phyloP scores from a whole-genome alignment of 2,329 filamentous ascomycete species.

The Akanthomyces muscarius region DNA sequence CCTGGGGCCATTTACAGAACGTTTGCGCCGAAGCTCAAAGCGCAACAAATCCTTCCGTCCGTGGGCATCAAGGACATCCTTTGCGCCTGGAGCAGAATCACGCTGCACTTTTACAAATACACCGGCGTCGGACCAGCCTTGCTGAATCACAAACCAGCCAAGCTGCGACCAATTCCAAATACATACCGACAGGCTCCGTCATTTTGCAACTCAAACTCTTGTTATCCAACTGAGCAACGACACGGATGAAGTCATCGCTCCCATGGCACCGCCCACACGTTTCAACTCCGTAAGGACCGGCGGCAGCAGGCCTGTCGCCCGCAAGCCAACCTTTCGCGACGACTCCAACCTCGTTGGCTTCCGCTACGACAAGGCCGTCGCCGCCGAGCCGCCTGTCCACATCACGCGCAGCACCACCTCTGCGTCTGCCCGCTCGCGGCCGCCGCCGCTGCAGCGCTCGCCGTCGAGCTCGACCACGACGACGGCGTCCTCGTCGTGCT shows the following conservation, averaged over 20 bases:
- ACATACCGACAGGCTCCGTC: no score
- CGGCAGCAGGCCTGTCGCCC: constrained; percentile 31
- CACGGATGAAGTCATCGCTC: background rate
- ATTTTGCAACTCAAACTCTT: no score
- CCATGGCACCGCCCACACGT: constrained; percentile 7
- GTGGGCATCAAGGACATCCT: no score
- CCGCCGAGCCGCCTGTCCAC: constrained; percentile 55
- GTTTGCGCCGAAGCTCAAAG: background rate
- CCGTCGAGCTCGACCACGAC: constrained; percentile 23
- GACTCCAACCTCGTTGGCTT: constrained; percentile 50
- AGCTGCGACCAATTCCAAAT: background rate
- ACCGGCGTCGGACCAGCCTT: background rate
- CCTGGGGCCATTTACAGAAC: background rate
- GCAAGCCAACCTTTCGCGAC: constrained; percentile 38
- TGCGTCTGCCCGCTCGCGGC: constrained; percentile 23
- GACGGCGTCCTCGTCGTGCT: constrained; percentile 25
- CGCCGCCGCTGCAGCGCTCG: constrained; percentile 17
- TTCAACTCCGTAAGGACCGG: background rate
- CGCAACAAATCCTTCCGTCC: no score
- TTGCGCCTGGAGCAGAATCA: no score
- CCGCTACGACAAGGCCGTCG: constrained; percentile 58
- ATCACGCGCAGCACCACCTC: constrained; percentile 33
- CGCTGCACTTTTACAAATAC: no score
- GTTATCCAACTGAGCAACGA: background rate
- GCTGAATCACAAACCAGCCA: background rate